phyloP scores from a whole-genome alignment of 495 filamentous ascomycete genomes.

The Barbatosphaeria neglecta region DNA sequence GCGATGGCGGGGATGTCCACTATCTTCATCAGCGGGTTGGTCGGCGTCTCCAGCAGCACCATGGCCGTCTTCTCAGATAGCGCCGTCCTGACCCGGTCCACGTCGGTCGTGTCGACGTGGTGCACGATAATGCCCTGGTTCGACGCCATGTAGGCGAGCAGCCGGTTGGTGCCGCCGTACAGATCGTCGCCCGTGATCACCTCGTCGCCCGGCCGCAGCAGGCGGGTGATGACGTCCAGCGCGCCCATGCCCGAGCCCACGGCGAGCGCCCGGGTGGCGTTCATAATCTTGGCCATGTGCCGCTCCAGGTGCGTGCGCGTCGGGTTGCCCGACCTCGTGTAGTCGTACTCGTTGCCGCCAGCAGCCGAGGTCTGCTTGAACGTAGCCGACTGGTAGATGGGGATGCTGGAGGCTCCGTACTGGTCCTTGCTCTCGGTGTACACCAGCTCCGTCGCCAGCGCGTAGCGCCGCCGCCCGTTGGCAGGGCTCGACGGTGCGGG shows the following conservation, averaged over 20 bases:
- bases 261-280: conserved; percentile 76
- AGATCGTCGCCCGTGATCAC: conserved; percentile 94
- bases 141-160: conserved; percentile 81
- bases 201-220: conserved; percentile 87
- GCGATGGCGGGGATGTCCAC: conserved; percentile 79
- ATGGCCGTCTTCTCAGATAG: conserved; percentile 75
- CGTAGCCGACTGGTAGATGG: conserved; percentile 96
- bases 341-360: conserved; percentile 86
- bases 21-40: conserved; percentile 96
- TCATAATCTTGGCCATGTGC: conserved; percentile 98
- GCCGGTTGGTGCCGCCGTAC: conserved; percentile 89
- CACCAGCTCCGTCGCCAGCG: conserved; percentile 88
- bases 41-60: conserved; percentile 93
- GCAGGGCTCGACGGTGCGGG: conserved; percentile 87
- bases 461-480: conserved; percentile 68
- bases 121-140: conserved; percentile 85
- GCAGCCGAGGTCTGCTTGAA: conserved; percentile 83
- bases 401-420: conserved; percentile 87
- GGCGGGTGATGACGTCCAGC: conserved; percentile 89
- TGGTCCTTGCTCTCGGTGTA: conserved; percentile 93
- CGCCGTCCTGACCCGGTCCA: conserved; percentile 53
- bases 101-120: conserved; percentile 84
- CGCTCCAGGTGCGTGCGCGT: conserved; percentile 93
- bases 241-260: conserved; percentile 96
- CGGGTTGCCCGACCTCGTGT: conserved; percentile 93